Evolutionary conservation across 768 basidiomycete species (phyloP).

Genomic region (Agrocybe praecox): DNA sequence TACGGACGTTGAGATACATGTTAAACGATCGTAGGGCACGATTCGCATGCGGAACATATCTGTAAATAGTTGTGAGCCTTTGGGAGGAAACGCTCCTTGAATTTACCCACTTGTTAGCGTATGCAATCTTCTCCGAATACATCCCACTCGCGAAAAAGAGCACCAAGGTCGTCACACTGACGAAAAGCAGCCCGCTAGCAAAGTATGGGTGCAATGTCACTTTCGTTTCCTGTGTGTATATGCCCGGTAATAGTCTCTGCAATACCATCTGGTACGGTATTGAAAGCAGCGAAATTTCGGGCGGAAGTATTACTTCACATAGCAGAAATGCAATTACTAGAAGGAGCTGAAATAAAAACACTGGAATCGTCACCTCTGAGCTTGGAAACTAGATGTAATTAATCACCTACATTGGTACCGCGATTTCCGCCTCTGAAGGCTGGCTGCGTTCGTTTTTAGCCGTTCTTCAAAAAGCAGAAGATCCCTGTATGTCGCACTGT

Average conservation of each 20-base stretch:
- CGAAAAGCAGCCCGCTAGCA: conserved; percentile 78
- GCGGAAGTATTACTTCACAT: conserved; percentile 70
- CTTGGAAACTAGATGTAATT: neutral
- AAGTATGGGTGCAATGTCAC: conserved; percentile 72
- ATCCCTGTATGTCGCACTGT: conserved; percentile 83
- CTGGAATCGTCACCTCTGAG: conserved; percentile 38
- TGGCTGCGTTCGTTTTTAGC: conserved; percentile 91
- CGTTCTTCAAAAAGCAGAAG: conserved; percentile 93
- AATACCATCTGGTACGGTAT: conserved; percentile 62
- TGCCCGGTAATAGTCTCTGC: conserved; percentile 50
- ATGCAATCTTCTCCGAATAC: conserved; percentile 95
- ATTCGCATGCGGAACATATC: conserved; percentile 97
- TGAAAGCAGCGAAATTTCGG: conserved; percentile 63
- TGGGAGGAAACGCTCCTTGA: neutral
- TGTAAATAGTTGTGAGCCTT: conserved; percentile 29
- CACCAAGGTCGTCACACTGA: conserved; percentile 86
- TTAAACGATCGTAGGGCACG: conserved; percentile 90
- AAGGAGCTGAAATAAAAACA: conserved; percentile 74
- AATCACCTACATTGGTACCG: conserved; percentile 74
- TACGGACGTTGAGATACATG: conserved; percentile 95
- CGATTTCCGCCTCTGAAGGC: conserved; percentile 74
- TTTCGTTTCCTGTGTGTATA: conserved; percentile 41
- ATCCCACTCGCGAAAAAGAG: conserved; percentile 97
- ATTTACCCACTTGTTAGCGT: conserved; percentile 84
- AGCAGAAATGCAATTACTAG: conserved; percentile 71